Percentiles rank a stretch among this genome's conserved stretches.
Conservation (phyloP, 2,329 filamentous ascomycete genomes). For the Colletotrichum lini region DNA sequence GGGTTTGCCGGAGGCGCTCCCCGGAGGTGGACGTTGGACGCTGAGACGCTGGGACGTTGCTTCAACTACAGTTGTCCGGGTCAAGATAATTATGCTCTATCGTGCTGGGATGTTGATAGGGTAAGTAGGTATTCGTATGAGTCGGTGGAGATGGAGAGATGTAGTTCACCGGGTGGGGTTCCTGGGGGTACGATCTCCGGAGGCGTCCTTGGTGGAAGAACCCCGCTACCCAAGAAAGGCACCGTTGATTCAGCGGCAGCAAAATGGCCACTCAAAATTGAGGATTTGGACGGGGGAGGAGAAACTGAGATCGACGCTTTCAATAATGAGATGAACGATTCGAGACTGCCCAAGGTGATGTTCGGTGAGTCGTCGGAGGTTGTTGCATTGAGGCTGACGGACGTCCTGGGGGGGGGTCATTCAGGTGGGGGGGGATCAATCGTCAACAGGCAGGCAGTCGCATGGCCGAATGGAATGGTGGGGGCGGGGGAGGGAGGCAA, state of each 20-base stretch:
- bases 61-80: background rate
- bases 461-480: background rate
- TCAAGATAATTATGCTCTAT: background rate
- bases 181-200: background rate
- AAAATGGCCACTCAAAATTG: background rate
- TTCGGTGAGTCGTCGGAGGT: background rate
- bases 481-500: background rate
- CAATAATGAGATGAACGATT: slow-evolving; percentile 15
- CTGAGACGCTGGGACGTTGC: no score
- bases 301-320: background rate
- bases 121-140: background rate
- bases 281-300: background rate
- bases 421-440: slow-evolving; percentile 12
- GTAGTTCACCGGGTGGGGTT: background rate
- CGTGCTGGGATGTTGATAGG: background rate
- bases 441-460: background rate
- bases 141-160: background rate
- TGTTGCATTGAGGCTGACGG: slow-evolving; percentile 26
- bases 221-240: background rate
- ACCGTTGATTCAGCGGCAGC: background rate
- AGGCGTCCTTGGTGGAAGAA: background rate
- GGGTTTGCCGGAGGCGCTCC: background rate
- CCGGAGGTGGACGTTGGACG: background rate
- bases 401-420: background rate
- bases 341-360: background rate